These are phyloP conservation scores for Bacterosira constricta DNA, from an alignment of 108 stramenopile species.

Conservation along the genomic window DNA sequence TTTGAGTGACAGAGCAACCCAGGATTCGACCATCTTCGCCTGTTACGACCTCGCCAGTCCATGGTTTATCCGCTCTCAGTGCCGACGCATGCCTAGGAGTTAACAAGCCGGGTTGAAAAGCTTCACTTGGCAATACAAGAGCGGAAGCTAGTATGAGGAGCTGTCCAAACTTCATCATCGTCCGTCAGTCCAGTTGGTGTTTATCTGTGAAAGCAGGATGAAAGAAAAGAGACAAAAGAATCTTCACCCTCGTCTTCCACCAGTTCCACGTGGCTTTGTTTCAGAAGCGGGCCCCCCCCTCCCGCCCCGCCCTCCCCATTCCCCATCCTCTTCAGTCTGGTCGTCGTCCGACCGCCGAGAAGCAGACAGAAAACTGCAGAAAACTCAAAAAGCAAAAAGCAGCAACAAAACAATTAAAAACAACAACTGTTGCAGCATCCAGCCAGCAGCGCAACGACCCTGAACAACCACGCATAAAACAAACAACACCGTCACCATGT, in stretches of 20 bases:
- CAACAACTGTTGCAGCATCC: too few species aligned
- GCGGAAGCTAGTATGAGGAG: neutral
- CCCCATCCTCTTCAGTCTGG: too few species aligned
- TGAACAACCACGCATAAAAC: too few species aligned
- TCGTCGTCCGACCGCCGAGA: too few species aligned
- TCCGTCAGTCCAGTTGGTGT: too few species aligned
- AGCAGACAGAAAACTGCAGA: too few species aligned
- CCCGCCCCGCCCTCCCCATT: too few species aligned
- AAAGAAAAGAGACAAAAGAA: neutral
- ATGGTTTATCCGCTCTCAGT: constrained; percentile 37
- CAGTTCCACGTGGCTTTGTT: neutral
- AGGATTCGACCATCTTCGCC: constrained; percentile 55
- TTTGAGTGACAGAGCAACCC: constrained; percentile 60
- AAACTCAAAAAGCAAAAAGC: too few species aligned
- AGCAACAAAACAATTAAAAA: too few species aligned
- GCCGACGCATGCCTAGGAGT: neutral
- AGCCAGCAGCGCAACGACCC: too few species aligned
- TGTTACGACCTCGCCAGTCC: constrained; percentile 73
- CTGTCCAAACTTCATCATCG: neutral
- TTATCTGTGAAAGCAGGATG: too few species aligned
- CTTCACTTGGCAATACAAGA: neutral
- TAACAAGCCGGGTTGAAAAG: constrained; percentile 2
- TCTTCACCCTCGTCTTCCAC: neutral
- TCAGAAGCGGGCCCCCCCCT: neutral
- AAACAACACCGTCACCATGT: too few species aligned